Evolutionary conservation across 148 eudicot genomes (phyloP).

Genomic region (Rhododendron kiyosumense): DNA sequence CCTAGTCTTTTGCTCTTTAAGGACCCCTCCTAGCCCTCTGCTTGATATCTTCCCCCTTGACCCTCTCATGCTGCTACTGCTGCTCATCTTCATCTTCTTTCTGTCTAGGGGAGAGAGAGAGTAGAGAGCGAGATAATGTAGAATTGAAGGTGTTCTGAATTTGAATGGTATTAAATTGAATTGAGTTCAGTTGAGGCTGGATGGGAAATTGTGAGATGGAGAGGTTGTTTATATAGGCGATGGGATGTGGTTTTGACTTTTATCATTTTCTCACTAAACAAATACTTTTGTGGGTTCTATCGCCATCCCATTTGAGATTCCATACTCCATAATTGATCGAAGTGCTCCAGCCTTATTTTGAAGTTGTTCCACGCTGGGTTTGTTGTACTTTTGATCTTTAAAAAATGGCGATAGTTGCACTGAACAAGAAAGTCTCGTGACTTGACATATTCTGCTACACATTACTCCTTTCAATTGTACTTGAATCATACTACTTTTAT

Average conservation of each 20-base stretch:
- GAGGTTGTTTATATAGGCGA: conserved; percentile 13
- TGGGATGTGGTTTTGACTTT: conserved; percentile 18
- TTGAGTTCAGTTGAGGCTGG: conserved; percentile 17
- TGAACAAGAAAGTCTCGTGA: conserved; percentile 44
- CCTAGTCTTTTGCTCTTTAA: conserved; percentile 41
- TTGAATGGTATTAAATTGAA: not conserved
- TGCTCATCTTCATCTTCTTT: conserved; percentile 45
- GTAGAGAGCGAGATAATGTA: not conserved
- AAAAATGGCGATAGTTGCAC: not conserved
- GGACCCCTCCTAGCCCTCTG: conserved; percentile 63
- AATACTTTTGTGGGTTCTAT: too few relatives aligned
- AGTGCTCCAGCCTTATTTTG: not conserved
- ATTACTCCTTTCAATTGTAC: not conserved
- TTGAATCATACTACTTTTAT: conserved; percentile 5
- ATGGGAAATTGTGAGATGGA: not conserved
- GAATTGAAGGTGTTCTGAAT: not conserved
- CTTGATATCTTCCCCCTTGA: conserved; percentile 60
- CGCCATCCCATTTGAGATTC: too few relatives aligned
- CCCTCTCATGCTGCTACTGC: conserved; percentile 35
- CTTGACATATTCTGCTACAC: not conserved
- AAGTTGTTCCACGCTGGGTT: not conserved
- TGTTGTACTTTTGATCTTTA: not conserved
- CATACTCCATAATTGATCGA: not conserved
- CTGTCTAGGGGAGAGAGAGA: not conserved
- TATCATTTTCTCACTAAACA: conserved; percentile 25